Evolutionary conservation across 768 basidiomycete genomes (phyloP), one percentile per base, ranked within the genome.

Genomic region (Sporobolomyces phaffii): DNA sequence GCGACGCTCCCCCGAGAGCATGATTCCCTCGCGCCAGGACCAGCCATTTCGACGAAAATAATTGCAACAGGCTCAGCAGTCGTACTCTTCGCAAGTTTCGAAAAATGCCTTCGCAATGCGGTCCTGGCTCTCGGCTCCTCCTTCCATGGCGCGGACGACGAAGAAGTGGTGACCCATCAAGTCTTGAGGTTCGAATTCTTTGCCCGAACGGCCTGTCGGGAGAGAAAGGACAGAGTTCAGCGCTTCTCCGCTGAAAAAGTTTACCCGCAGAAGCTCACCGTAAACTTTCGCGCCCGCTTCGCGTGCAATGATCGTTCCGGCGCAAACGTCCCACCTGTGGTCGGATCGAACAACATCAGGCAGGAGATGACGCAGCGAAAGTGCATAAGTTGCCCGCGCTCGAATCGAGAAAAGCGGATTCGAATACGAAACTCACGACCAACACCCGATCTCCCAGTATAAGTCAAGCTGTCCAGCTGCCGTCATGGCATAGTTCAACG

Each of bases 231-330:
- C 10, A 38, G 38, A 38, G 38, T n/a, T n/a, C n/a, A n/a, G n/a
- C n/a, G n/a, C n/a, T 38, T 38, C 10, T 9, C 17, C 38, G 38
- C 17, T 38, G 9, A 17, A 38, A 17, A 38, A 38, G 38, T 38
- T 9, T 17, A 38, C 17, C 9, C 22, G 48, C 11, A 38, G 22
- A 38, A 60, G 53, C 50, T 60, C 17, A 38, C 90, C 91, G 22
- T 87, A 86, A 34, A 89, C 85, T 15, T 86, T 79, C 18, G 87
- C 84, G 8, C 94, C 94, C 0, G 93, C 89, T 76, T 94, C 94
- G 67, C 89, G 83, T 0, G 89, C 87, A 66, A 98, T 93, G 72
- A 94, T 86, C 17, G 89, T 85, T 0, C 92, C 94, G 4, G 94
- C 91, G 81, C 85, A 73, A 6, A 67, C 69, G 50, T 74, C 70